A percentile compares a stretch with the other conserved stretches of the same genome.
Evolutionary conservation across 139 green algal genomes (phyloP).

Genomic region (Prasinococcaceae sp.): DNA sequence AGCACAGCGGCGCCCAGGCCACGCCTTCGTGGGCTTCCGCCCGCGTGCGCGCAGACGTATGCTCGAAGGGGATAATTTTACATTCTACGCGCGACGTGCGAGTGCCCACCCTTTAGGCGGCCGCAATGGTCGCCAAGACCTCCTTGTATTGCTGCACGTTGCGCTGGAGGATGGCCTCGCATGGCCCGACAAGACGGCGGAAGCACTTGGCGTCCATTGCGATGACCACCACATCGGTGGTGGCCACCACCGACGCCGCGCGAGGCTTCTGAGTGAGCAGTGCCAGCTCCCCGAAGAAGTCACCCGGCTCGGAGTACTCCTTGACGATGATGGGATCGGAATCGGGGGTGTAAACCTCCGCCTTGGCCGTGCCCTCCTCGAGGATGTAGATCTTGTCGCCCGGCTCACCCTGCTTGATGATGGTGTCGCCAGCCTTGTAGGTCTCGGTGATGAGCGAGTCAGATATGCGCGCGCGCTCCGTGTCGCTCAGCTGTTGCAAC

Average conservation of each 20-base stretch:
- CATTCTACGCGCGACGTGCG: too few species aligned
- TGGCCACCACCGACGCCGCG: neutral
- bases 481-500: neutral
- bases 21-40: too few species aligned
- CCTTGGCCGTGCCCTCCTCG: conserved; percentile 9
- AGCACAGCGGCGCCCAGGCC: too few species aligned
- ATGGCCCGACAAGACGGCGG: neutral
- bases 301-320: neutral
- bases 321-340: neutral
- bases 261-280: conserved; percentile 2
- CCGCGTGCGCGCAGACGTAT: too few species aligned
- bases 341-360: too few species aligned
- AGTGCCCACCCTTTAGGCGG: too few species aligned
- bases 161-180: neutral
- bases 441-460: neutral
- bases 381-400: conserved; percentile 9
- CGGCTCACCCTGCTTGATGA: conserved; percentile 6
- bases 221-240: neutral
- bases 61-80: too few species aligned
- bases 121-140: too few species aligned
- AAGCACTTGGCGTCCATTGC: conserved; percentile 1
- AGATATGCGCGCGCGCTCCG: conserved; percentile 1
- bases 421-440: conserved; percentile 3
- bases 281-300: conserved; percentile 9
- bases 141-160: conserved; percentile 5